Percentiles rank a stretch among this genome's conserved stretches.
Conservation (phyloP, 176 grass and related monocot species). For the Avena sativa region DNA sequence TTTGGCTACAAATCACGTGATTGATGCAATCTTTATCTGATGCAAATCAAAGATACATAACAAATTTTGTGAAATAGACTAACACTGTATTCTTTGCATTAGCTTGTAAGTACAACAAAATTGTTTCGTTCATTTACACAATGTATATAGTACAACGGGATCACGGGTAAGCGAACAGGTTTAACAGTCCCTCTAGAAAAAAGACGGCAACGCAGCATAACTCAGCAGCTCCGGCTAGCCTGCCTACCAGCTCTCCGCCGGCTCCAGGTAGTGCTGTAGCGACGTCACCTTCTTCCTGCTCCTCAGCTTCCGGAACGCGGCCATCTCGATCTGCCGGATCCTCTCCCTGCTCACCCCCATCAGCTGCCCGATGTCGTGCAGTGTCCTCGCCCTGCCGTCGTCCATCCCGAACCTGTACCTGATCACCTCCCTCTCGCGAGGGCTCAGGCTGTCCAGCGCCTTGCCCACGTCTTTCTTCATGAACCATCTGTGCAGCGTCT, state of each 20-base stretch:
- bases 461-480: conserved; percentile 69
- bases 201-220: neutral
- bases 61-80: neutral
- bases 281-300: conserved; percentile 65
- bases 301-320: conserved; percentile 86
- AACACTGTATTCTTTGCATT: neutral
- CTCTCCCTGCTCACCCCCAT: conserved; percentile 88
- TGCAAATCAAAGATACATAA: neutral
- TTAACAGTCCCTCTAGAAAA: conserved; percentile 12
- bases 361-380: conserved; percentile 76
- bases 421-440: conserved; percentile 69
- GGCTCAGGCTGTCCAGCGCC: conserved; percentile 69
- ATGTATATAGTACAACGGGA: neutral
- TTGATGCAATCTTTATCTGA: neutral
- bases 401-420: conserved; percentile 80
- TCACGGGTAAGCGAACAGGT: conserved; percentile 3
- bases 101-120: neutral
- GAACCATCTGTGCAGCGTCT: conserved; percentile 64
- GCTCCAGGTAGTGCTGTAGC: conserved; percentile 65
- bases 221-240: conserved; percentile 9
- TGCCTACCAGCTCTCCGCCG: conserved; percentile 60
- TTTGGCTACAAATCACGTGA: neutral
- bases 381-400: conserved; percentile 66
- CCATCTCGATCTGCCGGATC: conserved; percentile 82
- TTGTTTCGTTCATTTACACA: conserved; percentile 27